phyloP scores from a whole-genome alignment of 805 yeast genomes.

The Grigorovia humatica region DNA sequence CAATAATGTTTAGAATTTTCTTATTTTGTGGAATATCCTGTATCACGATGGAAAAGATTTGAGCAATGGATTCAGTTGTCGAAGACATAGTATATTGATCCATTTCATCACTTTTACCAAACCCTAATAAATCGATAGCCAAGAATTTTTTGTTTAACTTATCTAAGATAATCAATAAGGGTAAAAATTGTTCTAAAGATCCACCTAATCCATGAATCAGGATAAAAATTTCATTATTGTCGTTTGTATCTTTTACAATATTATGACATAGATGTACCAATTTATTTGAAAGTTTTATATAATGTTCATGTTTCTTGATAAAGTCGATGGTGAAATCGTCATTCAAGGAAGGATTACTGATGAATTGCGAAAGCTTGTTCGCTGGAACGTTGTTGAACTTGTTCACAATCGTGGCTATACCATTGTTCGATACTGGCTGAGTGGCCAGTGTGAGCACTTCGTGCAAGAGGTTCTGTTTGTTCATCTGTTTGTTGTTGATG shows the following conservation, averaged over 20 bases:
- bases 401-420: constrained; percentile 12
- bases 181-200: constrained; percentile 75
- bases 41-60: not conserved
- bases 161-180: constrained; percentile 47
- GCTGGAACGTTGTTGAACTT: constrained; percentile 8
- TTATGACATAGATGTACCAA: constrained; percentile 19
- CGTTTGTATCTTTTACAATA: constrained; percentile 2
- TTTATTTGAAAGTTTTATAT: constrained; percentile 2
- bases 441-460: constrained; percentile 10
- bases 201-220: constrained; percentile 90
- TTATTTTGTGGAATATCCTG: not conserved
- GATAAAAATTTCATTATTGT: constrained; percentile 32
- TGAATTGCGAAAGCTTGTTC: constrained; percentile 6
- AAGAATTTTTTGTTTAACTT: constrained; percentile 53
- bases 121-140: constrained; percentile 80
- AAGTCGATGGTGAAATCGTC: constrained; percentile 18
- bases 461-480: not conserved
- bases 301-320: constrained; percentile 11
- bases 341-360: constrained; percentile 7
- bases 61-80: constrained; percentile 4
- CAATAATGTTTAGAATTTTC: constrained; percentile 25
- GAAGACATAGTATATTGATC: constrained; percentile 14
- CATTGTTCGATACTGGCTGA: constrained; percentile 14
- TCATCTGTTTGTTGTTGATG: not conserved
- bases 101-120: constrained; percentile 43